These are phyloP conservation scores for Boechera stricta DNA, from an alignment of 345 rosid genomes.

Conservation along the genomic window DNA sequence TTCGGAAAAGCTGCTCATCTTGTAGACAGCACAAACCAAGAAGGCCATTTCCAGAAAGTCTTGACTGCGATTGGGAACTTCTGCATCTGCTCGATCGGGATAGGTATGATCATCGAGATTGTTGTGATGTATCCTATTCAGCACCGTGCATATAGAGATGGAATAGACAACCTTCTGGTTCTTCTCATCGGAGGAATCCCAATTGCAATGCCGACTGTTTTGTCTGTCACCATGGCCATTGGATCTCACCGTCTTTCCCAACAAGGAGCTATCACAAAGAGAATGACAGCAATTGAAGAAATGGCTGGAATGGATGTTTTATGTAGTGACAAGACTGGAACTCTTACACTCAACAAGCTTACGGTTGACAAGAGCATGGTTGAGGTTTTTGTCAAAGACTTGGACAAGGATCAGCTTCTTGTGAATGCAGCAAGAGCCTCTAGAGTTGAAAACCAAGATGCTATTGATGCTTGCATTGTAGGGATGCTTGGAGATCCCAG, in stretches of 20 bases:
- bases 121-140: slow-evolving; percentile 83
- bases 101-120: slow-evolving; percentile 71
- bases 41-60: slow-evolving; percentile 86
- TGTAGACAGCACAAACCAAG: slow-evolving; percentile 77
- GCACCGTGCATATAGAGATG: slow-evolving; percentile 66
- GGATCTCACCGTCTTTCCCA: slow-evolving; percentile 82
- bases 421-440: slow-evolving; percentile 82
- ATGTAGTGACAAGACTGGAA: slow-evolving; percentile 89
- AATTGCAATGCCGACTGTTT: slow-evolving; percentile 89
- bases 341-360: slow-evolving; percentile 88
- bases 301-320: slow-evolving; percentile 94
- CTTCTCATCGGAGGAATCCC: slow-evolving; percentile 92
- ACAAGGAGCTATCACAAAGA: slow-evolving; percentile 88
- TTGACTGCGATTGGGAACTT: slow-evolving; percentile 90
- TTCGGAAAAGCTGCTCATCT: slow-evolving; percentile 95
- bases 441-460: slow-evolving; percentile 84
- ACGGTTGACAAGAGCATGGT: slow-evolving; percentile 79
- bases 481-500: slow-evolving; percentile 50
- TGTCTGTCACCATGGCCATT: slow-evolving; percentile 89
- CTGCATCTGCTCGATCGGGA: slow-evolving; percentile 74
- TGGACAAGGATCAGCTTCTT: slow-evolving; percentile 63
- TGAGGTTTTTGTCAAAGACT: slow-evolving; percentile 73
- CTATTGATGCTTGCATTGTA: slow-evolving; percentile 54
- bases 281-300: slow-evolving; percentile 93
- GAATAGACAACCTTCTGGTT: slow-evolving; percentile 80